Evolutionary conservation across 2,329 filamentous ascomycete species (phyloP), one percentile per base, ranked within the genome.

Genomic region (Talaromyces sp.): DNA sequence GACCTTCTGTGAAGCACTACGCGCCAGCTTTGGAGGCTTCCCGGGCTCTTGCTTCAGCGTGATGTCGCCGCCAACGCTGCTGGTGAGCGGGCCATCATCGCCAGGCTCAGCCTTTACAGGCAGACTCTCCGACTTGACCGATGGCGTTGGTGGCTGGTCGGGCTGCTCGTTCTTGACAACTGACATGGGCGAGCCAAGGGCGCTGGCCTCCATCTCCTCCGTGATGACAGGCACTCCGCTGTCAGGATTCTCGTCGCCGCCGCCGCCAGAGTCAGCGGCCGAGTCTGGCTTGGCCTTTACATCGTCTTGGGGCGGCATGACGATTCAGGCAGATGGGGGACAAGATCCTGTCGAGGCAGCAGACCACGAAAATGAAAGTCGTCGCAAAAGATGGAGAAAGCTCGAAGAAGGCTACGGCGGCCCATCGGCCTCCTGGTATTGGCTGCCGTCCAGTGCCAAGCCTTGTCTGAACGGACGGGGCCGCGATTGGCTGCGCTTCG

Each of bases 1-100:
- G 55, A 86, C 75, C 74, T 90, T 96, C 66, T 90, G 86, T 21
- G 89, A 89, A 41, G 85, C 79, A 70, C 89, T 91, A 68, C 91
- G 88, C 66, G 87, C 83, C 61, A 89, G 79, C 75, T 90, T 95
- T 52, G 88, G 84, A 46, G 85, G 83, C 69, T 89, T 86, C 24
- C 84, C 84, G 27, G 84, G 82, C 73, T 88, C 85, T 70, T 84
- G 77, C 72, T 86, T 88, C 68, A 88, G 72, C 56, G 80, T 82
- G 60, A 88, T 84, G 63, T 85, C 84, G 64, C 83, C 85, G 61
- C 82, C 82, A 56, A 88, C 75, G 46, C 78, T 79, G 67, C 85
- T 82, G 69, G 85, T 81, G 38, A 78, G 69, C 21, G 43, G 13
- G 60, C 80, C 75, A 58, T 70, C 70, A 56, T 71, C 69, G 64